A percentile compares a stretch with the other conserved stretches of the same genome.
These are phyloP conservation scores for Epichloe glyceriae DNA, from an alignment of 2,329 filamentous ascomycete species.

Conservation along the genomic window DNA sequence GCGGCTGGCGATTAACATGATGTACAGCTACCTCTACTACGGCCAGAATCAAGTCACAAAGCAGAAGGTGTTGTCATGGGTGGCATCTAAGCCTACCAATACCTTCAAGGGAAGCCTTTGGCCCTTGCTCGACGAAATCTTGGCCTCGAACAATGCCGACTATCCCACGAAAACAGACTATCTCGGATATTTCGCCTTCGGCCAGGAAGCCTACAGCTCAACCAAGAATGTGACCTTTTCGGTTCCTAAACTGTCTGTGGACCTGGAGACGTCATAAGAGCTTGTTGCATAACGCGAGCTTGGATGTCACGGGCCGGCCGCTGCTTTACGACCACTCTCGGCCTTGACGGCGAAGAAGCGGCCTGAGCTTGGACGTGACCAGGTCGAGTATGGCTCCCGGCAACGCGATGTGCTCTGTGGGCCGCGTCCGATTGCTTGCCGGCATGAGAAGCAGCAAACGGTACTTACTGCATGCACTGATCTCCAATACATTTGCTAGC, in stretches of 20 bases:
- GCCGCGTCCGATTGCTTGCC: background rate
- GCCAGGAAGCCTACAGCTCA: constrained; percentile 35
- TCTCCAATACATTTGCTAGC: background rate
- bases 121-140: constrained; percentile 29
- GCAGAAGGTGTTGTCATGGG: constrained; percentile 39
- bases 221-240: constrained; percentile 32
- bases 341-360: background rate
- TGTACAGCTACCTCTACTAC: constrained; percentile 25
- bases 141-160: constrained; percentile 17
- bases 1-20: background rate
- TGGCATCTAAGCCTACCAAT: constrained; percentile 21
- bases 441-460: background rate
- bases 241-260: constrained; percentile 2
- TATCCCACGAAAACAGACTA: constrained; percentile 30
- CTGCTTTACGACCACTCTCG: background rate
- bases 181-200: constrained; percentile 38
- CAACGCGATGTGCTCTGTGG: background rate
- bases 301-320: background rate
- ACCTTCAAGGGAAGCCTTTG: constrained; percentile 34
- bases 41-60: constrained; percentile 23
- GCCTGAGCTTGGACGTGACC: background rate
- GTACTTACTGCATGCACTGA: background rate
- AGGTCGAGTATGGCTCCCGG: background rate
- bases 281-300: background rate
- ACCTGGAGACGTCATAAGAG: constrained; percentile 4